Evolutionary conservation across 179 eudicot genomes (phyloP), one percentile per base, ranked within the genome.

Genomic region (Patellifolia procumbens): DNA sequence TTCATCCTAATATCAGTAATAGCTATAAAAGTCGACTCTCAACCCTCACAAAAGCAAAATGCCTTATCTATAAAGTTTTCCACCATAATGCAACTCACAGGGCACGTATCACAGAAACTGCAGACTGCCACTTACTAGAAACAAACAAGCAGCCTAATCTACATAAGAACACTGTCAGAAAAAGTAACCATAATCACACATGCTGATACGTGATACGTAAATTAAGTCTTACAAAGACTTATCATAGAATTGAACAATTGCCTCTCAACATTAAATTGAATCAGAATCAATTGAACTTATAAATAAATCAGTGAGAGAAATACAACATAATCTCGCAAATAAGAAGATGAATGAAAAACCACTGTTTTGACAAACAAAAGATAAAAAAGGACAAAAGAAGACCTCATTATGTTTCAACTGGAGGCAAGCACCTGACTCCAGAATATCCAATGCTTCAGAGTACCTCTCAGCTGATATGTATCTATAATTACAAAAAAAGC

Each of bases 381-480:
- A 9, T 6, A 9, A 13, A 46, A 46, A 9, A 46, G 51, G 49
- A 75, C 43, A 55, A 72, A 76, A 31, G 68, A 60, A 75, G 45
- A 93, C 99, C 97, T 95, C 93, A 70, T 85, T 92, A 79, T 89
- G 82, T 67, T 88, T 89, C 86, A 95, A 72, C 84, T 95, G 99
- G 53, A 90, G 74, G 89, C 91, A 90, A 81, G 99, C 95, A 73
- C 99, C 99, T 56, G 97, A 89, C 68, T 91, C 88, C 59, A 91
- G 83, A 75, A 95, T 80, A 58, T 95, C 93, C 78, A 91, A 85
- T 65, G 95, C 97, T 81, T 95, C 99, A 22, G 84, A 78, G 76
- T 85, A 88, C 83, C 99, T 88, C 74, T 87, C 90, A 28, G 92
- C 90, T 32, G 90, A 73, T 56, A 87, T 72, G 79, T 92, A 95